A percentile compares a stretch with the other conserved stretches of the same genome.
phyloP scores from a whole-genome alignment of 768 basidiomycete species.

The Suillus weaverae region DNA sequence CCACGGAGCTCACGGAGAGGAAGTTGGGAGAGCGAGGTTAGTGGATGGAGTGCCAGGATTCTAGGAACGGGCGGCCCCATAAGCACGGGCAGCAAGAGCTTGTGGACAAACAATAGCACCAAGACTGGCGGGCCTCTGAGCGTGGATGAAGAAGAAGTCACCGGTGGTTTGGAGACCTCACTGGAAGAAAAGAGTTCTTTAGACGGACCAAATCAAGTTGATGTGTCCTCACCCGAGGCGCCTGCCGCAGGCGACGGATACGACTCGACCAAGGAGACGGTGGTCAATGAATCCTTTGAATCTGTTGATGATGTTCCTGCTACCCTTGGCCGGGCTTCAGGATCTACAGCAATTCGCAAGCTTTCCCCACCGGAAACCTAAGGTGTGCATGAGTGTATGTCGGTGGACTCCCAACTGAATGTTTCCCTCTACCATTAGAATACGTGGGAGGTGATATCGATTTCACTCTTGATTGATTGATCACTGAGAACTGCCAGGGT shows the following conservation, averaged over 20 bases:
- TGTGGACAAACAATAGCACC: conserved; percentile 62
- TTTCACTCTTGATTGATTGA: not conserved
- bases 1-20: conserved; percentile 83
- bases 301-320: conserved; percentile 19
- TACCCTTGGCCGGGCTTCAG: conserved; percentile 30
- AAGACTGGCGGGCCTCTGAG: conserved; percentile 56
- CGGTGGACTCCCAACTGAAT: not conserved
- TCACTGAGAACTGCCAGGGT: not conserved
- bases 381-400: not conserved
- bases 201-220: conserved; percentile 11
- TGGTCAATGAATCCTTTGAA: conserved; percentile 8
- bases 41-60: conserved; percentile 81
- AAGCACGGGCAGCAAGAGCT: conserved; percentile 52
- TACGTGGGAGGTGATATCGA: not conserved
- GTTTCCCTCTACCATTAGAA: not conserved
- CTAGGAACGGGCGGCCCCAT: conserved; percentile 47
- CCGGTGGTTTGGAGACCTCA: conserved; percentile 18
- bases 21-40: conserved; percentile 91
- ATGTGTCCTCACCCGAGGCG: conserved; percentile 3
- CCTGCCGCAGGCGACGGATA: conserved; percentile 9
- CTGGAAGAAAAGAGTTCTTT: conserved; percentile 12
- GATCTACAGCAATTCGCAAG: conserved; percentile 1
- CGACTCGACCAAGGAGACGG: conserved; percentile 10
- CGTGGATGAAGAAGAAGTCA: conserved; percentile 35
- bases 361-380: not conserved